Evolutionary conservation across 352 stramenopile species (phyloP), one percentile per base, ranked within the genome.

Genomic region (Thalassiosira hispida): DNA sequence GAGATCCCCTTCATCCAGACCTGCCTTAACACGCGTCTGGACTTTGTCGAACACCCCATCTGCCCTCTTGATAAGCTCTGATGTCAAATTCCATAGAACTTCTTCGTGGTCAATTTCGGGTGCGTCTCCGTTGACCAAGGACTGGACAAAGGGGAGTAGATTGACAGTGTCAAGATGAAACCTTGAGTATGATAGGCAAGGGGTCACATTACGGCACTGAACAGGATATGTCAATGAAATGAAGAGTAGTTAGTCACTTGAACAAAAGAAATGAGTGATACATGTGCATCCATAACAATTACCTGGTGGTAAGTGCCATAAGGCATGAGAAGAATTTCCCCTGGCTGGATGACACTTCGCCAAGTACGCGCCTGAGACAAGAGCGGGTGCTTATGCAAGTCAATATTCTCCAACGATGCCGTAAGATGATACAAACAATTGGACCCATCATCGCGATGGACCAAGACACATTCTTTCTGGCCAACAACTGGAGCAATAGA

Each of bases 111-210:
- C 93, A 63, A 98, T 96, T 51, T 95, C 91, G 16, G 89, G 90
- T 22, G 94, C 94, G 85, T 98, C 96, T 63, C 95, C 88, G 38
- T 95, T 93, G 52, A 97, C 88, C 69, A 98, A 94, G 14, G 94
- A 97, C 61, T 91, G 75, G 7, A 97, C 78, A 76, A 98, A 98
- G 2, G 91, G 94, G 16, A 90, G 79, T 5, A 98, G 81, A 79
- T 98, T 98, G n/a, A 97, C 87, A 2, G 87, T 83, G 79, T 98
- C 96, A 29, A 97, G 93, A 79, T 98, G 95, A 85, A 98, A 97
- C 62, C 95, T 92, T 66, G 95, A 95, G 84, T 98, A 98, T n/a
- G 94, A 97, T 49, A 98, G 84, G 62, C 95, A 98, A 31, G 95
- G 92, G n/a, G 94, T 97, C 20, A 97, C 79, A 84, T 98, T 98